Percentiles rank a stretch among this genome's conserved stretches.
phyloP scores from a whole-genome alignment of 495 filamentous ascomycete species.

The Penicillium flavigenum region DNA sequence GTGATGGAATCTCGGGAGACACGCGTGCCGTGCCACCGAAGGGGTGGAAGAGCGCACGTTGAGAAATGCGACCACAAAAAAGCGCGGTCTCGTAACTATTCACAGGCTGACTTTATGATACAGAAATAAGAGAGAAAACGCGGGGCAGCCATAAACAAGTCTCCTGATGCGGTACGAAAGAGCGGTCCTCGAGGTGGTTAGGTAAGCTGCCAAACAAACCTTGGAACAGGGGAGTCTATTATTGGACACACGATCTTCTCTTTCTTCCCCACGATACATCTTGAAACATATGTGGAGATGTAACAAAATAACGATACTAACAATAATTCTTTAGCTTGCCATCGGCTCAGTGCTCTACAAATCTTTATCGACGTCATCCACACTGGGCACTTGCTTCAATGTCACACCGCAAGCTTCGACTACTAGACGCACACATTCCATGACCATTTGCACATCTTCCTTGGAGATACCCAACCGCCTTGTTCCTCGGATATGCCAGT shows the following conservation, averaged over 20 bases:
- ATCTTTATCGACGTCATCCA: conserved; percentile 12
- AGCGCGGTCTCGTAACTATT: conserved; percentile 6
- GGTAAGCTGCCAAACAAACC: conserved; percentile 18
- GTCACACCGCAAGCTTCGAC: conserved; percentile 16
- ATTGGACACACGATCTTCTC: neutral
- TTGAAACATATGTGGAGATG: neutral
- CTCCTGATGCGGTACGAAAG: conserved; percentile 35
- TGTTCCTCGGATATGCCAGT: conserved; percentile 51
- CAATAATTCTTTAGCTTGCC: neutral
- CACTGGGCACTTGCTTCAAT: conserved; percentile 13
- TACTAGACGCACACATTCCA: conserved; percentile 20
- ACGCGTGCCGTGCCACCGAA: conserved; percentile 32
- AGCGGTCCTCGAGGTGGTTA: conserved; percentile 14
- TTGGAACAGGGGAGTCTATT: conserved; percentile 14
- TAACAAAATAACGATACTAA: neutral
- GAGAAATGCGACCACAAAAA: conserved; percentile 24
- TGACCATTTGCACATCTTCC: conserved; percentile 44
- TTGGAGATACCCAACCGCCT: conserved; percentile 44
- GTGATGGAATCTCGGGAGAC: conserved; percentile 25
- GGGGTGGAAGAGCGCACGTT: conserved; percentile 25
- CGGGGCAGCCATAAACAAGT: conserved; percentile 41
- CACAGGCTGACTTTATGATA: conserved; percentile 7
- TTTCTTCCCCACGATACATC: neutral
- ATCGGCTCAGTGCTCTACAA: neutral
- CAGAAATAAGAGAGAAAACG: conserved; percentile 20